Evolutionary conservation across 2,329 filamentous ascomycete genomes (phyloP).

Genomic region (Pyrenophora tritici-repentis): DNA sequence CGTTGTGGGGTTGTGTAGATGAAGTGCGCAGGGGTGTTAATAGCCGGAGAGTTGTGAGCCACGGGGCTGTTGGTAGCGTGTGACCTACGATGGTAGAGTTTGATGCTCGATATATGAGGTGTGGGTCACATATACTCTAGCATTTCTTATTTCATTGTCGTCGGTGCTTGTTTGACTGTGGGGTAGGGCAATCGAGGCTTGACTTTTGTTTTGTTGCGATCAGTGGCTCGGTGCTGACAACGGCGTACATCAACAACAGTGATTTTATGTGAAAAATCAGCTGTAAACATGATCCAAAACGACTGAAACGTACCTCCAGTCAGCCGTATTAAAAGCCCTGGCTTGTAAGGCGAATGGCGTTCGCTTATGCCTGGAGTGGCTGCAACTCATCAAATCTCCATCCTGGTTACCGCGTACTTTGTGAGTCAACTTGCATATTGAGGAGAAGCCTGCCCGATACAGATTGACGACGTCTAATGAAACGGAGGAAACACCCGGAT

Average conservation of each 20-base stretch:
- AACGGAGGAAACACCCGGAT: slow-evolving; percentile 14
- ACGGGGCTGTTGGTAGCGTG: slow-evolving; percentile 22
- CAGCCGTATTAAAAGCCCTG: no score
- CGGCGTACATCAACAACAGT: neutral
- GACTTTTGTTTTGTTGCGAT: neutral
- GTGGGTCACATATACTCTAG: slow-evolving; percentile 11
- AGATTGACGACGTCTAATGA: no score
- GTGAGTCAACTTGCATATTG: no score
- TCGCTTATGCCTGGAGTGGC: slow-evolving; percentile 7
- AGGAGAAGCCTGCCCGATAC: no score
- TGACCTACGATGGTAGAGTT: slow-evolving; percentile 7
- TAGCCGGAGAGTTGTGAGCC: slow-evolving; percentile 26
- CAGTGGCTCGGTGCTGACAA: neutral
- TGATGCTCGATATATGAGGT: slow-evolving; percentile 17
- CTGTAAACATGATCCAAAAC: no score
- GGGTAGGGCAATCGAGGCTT: slow-evolving; percentile 7
- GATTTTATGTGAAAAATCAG: no score
- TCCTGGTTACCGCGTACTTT: no score
- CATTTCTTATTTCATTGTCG: slow-evolving; percentile 3
- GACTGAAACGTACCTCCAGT: no score
- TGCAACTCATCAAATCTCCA: slow-evolving; percentile 7
- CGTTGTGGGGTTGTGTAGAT: slow-evolving; percentile 26
- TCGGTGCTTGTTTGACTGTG: slow-evolving; percentile 14
- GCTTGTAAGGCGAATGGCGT: neutral
- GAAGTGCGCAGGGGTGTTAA: slow-evolving; percentile 32